Conservation (phyloP, 306 rosid genomes). For the Casuarina cunninghamiana region DNA sequence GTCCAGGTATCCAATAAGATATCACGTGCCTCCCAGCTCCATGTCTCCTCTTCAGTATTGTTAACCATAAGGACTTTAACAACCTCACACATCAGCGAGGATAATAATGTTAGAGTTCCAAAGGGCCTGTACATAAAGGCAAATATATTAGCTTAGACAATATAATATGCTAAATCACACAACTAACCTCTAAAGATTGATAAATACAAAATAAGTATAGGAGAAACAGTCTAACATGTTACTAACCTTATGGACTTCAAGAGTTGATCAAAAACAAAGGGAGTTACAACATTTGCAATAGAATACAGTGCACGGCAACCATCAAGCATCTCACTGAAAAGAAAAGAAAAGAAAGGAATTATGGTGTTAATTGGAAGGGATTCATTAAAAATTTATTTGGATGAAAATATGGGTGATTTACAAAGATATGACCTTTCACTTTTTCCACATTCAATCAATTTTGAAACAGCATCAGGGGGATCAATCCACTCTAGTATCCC, state of each 20-base stretch:
- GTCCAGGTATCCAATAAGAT: conserved; percentile 85
- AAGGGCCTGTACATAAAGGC: conserved; percentile 62
- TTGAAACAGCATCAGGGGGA: conserved; percentile 81
- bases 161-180: background rate
- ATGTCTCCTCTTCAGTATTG: conserved; percentile 73
- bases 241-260: conserved; percentile 65
- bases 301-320: conserved; percentile 94
- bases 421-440: conserved; percentile 71
- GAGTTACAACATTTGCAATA: conserved; percentile 73
- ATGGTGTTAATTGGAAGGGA: conserved; percentile 26
- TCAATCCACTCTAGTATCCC: conserved; percentile 89
- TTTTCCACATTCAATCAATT: conserved; percentile 75
- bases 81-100: conserved; percentile 77
- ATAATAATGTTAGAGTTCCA: conserved; percentile 71
- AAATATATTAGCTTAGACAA: conserved; percentile 17
- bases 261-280: conserved; percentile 69
- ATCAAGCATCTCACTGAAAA: conserved; percentile 89
- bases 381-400: background rate
- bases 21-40: conserved; percentile 99
- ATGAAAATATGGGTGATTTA: conserved; percentile 8
- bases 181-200: background rate
- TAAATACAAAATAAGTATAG: conserved; percentile 20
- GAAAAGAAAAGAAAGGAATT: conserved; percentile 21
- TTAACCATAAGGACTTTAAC: conserved; percentile 67
- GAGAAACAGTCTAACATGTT: conserved; percentile 15